These are phyloP conservation scores for Trichoderma lentiforme DNA, from an alignment of 2,329 filamentous ascomycete genomes.

Conservation along the genomic window DNA sequence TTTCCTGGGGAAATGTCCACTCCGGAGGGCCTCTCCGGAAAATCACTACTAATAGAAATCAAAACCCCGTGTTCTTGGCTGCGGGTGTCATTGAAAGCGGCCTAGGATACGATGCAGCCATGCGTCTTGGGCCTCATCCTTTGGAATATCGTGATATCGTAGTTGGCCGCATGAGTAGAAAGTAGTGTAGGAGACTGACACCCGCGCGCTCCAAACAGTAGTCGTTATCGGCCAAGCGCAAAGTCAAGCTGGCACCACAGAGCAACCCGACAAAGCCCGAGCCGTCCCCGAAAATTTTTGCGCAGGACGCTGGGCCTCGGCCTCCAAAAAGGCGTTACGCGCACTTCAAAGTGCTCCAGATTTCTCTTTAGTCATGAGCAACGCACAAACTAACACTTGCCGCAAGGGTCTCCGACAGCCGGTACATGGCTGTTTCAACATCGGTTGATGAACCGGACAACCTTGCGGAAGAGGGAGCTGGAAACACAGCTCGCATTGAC, in stretches of 20 bases:
- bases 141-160: neutral
- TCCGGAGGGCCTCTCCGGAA: constrained; percentile 11
- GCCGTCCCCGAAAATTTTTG: constrained; percentile 1
- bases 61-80: constrained; percentile 9
- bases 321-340: neutral
- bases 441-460: neutral
- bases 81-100: neutral
- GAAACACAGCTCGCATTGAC: neutral
- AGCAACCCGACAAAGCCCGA: constrained; percentile 13
- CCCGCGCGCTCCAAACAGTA: neutral
- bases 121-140: neutral
- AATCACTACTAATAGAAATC: constrained; percentile 16
- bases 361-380: neutral
- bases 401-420: neutral
- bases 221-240: neutral
- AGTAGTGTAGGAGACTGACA: neutral
- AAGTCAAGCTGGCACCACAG: neutral
- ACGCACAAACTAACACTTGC: neutral
- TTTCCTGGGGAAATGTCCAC: constrained; percentile 18
- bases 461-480: neutral
- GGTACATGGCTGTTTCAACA: neutral
- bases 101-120: neutral
- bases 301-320: neutral
- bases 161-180: neutral
- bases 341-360: neutral